Evolutionary conservation across 805 yeast species (phyloP).

Genomic region (Metschnikowia gruessii): DNA sequence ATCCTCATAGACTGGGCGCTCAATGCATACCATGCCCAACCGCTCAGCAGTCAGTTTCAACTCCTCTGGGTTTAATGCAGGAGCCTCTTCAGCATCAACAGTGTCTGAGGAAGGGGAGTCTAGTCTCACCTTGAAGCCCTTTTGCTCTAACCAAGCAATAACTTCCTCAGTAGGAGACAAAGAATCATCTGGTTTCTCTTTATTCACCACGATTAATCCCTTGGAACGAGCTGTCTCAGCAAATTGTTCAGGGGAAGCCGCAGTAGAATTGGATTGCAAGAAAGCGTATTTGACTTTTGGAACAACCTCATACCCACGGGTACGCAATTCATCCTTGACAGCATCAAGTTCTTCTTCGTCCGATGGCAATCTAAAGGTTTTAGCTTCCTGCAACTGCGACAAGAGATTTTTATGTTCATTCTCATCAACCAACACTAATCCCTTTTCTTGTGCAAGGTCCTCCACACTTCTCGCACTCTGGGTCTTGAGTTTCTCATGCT

Average conservation of each 20-base stretch:
- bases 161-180: constrained; percentile 2
- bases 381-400: constrained; percentile 4
- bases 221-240: constrained; percentile 1
- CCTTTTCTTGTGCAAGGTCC: constrained; percentile 6
- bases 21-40: constrained; percentile 13
- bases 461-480: not conserved
- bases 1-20: constrained; percentile 1
- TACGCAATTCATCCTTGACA: constrained; percentile 5
- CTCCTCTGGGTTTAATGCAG: constrained; percentile 8
- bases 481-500: constrained; percentile 6
- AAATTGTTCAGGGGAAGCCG: constrained; percentile 1
- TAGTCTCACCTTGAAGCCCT: constrained; percentile 5
- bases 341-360: constrained; percentile 6
- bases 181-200: not conserved
- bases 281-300: constrained; percentile 6
- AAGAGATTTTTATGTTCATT: constrained; percentile 5
- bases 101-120: not conserved
- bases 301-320: constrained; percentile 11
- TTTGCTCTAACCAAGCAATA: constrained; percentile 5
- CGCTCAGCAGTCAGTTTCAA: constrained; percentile 12
- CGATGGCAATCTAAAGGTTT: constrained; percentile 1
- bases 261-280: constrained; percentile 1
- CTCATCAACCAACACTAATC: constrained; percentile 4
- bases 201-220: constrained; percentile 4
- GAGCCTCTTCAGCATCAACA: constrained; percentile 11